These are phyloP conservation scores for Populus euphratica DNA, from an alignment of 345 rosid species.

Conservation along the genomic window DNA sequence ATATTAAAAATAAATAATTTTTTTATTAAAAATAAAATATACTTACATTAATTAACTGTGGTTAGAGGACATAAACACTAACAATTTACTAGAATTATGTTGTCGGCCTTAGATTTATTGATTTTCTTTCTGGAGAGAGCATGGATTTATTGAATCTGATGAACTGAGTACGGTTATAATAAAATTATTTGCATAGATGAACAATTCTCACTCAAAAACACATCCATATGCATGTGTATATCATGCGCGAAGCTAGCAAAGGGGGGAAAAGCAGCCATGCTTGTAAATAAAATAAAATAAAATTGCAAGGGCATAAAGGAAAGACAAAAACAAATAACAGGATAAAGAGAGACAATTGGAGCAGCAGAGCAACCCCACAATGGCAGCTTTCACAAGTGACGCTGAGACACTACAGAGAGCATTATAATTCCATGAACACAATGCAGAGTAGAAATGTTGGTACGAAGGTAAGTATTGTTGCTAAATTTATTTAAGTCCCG, in stretches of 20 bases:
- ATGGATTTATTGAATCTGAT: too few relatives aligned
- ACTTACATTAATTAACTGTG: too few relatives aligned
- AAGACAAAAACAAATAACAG: neutral
- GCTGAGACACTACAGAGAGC: neutral
- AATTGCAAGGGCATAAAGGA: neutral
- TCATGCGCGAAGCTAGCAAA: neutral
- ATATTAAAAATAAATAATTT: too few relatives aligned
- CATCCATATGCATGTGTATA: neutral
- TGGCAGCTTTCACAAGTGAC: constrained; percentile 7
- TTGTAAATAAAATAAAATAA: neutral
- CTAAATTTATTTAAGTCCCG: neutral
- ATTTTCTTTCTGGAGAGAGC: too few relatives aligned
- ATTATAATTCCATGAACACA: neutral
- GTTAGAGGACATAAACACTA: too few relatives aligned
- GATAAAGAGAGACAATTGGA: neutral
- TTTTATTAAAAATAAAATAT: too few relatives aligned
- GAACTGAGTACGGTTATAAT: too few relatives aligned
- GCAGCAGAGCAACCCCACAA: constrained; percentile 7
- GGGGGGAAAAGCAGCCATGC: neutral
- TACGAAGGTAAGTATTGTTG: neutral
- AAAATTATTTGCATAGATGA: too few relatives aligned
- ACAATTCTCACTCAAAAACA: neutral
- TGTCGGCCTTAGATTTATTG: neutral
- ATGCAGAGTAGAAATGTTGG: neutral
- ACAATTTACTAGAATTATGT: neutral